Base-by-base conservation (phyloP, 1,284 basidiomycete species). In the Papiliotrema nemorosa region DNA sequence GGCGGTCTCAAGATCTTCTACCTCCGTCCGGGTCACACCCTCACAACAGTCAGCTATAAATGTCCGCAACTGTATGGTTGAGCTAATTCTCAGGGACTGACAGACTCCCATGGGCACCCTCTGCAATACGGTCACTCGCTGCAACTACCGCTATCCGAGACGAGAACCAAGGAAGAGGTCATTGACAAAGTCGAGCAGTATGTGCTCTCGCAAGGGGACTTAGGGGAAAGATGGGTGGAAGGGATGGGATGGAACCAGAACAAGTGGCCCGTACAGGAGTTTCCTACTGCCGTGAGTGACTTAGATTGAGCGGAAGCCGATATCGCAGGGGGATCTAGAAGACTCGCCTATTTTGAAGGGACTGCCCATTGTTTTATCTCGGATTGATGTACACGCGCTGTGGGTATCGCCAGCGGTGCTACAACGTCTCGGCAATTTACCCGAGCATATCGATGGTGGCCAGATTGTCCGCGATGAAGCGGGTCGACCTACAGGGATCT, bases 171-270 rank as follows among this genome's bases (percentile, higher is more conserved):
- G 21, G 26, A 59, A 81, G 87, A 88, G 52, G 78, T 87, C 6
- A 73, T 89, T 9, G 71, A 78, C 3, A 77, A 78, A 4, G 75
- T 91, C 20, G 85, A 85, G 54, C 59, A 67, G 0, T 87, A 88
- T 60, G 80, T 90, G 42, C 44, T 51, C 3, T 35, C 4, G 5
- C 14, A 27, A 13, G 21, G 21, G 5, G 35, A 39, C 27, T 20
- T 35, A 13, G 50, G 42, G 7, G 20, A 25, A 12, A 22, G 38
- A 29, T 94, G 89, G 89, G 82, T 96, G 48, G 77, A 85, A 60
- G 92, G 90, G 3, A 82, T 87, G 77, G 92, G 91, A 5, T 97
- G 92, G 91, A 89, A 97, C 67, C 91, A 97, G 71, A 94, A 87
- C 4, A 58, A 70, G 3, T 81, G 74, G 69, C 54, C 79, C 1